Base-by-base conservation (phyloP, 495 filamentous ascomycete species). In the Pseudomonodictys pantanalensis region DNA sequence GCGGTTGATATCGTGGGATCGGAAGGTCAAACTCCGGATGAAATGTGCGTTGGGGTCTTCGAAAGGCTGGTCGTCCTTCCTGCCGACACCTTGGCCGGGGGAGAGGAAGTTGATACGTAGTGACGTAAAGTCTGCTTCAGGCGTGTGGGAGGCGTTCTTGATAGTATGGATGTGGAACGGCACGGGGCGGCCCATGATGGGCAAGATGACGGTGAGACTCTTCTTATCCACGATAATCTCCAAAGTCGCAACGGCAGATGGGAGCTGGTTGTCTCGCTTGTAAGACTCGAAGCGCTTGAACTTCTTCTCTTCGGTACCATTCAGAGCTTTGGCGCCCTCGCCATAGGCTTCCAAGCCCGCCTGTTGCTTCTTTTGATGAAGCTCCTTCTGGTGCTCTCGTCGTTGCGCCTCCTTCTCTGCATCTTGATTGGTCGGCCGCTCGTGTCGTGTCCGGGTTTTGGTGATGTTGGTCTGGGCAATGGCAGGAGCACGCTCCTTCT, bases 261-360 rank as follows among this genome's bases (percentile, higher is more conserved):
- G 95, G 45, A 99, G 83, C 69, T 97, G 92, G 65, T 92, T 96
- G 71, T 99, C 93, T 24, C 95, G 85, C 76, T 97, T 99, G 77
- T 99, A 99, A 0, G 95, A 97, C 73, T 97, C 95, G 69, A 97
- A 99, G 33, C 88, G 87, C 76, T 97, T 97, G 78, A 97, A 97
- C 73, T 90, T 91, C 79, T 97, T 97, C 71, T 92, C 83, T 45
- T 89, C 83, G 24, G 87, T 86, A n/a, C 92, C 92, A 68, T 96
- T 95, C 38, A 92, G 82, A 56, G 88, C 88, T 11, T 86, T 86
- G 5, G 88, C 90, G 5, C 88, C 86, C 52, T 83, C 82, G 44
- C 88, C 83, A 72, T 92, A 99, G 55, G 87, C 81, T 30, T 85
- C 85, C 38, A 95, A 66, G 42, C 95, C 95, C 64, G 95, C 86